These are phyloP conservation scores for Eutypa lata DNA, from an alignment of 2,329 filamentous ascomycete genomes.

Conservation along the genomic window DNA sequence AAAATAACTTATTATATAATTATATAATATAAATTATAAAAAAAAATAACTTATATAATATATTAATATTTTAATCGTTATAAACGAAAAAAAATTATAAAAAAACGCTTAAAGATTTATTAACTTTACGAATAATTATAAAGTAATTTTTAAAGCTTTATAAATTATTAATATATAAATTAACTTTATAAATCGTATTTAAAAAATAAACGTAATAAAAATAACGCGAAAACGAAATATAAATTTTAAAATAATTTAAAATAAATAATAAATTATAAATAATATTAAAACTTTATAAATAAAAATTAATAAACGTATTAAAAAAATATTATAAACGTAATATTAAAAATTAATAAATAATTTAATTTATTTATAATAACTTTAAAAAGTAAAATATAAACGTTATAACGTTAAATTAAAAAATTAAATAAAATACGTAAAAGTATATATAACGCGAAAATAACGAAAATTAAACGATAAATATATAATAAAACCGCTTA, in stretches of 20 bases:
- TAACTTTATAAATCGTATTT: no score
- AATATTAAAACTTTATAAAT: not conserved
- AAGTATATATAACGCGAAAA: no score
- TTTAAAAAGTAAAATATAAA: no score
- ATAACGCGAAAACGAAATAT: no score
- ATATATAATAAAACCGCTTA: no score
- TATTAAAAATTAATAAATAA: not conserved
- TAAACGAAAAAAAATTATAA: not conserved
- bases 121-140: not conserved
- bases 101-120: not conserved
- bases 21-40: no score
- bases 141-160: not conserved
- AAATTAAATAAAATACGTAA: no score
- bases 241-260: not conserved
- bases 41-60: no score
- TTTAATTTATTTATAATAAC: not conserved
- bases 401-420: no score
- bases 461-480: no score
- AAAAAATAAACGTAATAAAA: not conserved
- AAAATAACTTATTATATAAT: no score
- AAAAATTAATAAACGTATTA: not conserved
- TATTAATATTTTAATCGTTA: not conserved
- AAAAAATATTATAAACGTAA: not conserved
- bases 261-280: not conserved
- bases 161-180: no score